phyloP scores from a whole-genome alignment of 169 alveolate genomes.

The Eimeria maxima region DNA sequence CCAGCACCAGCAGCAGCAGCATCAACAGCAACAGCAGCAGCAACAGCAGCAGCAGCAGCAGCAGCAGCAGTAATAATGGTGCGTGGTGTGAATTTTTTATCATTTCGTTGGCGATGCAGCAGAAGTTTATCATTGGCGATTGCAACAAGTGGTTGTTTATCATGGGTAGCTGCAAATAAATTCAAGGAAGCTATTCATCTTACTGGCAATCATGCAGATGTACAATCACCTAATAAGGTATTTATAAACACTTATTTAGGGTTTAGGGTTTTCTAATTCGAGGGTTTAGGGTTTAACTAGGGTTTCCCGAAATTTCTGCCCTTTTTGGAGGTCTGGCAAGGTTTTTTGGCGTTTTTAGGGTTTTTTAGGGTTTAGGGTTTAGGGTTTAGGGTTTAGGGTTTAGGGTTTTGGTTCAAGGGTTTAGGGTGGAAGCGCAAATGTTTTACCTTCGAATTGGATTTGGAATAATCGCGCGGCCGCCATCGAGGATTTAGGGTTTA shows the following conservation, averaged over 20 bases:
- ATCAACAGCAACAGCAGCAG: neutral
- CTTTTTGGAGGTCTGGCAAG: slow-evolving; percentile 90
- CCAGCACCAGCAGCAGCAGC: neutral
- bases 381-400: neutral
- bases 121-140: neutral
- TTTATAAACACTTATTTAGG: too few relatives aligned
- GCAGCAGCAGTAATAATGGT: neutral
- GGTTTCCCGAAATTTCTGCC: neutral
- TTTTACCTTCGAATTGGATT: neutral
- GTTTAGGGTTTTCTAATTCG: too few relatives aligned
- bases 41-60: slow-evolving; percentile 12
- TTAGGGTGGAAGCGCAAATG: neutral
- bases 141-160: neutral
- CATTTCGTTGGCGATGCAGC: slow-evolving; percentile 35
- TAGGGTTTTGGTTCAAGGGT: neutral
- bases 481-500: neutral
- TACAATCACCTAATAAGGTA: slow-evolving; percentile 62
- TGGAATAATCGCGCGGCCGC: too few relatives aligned
- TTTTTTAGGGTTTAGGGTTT: slow-evolving; percentile 81
- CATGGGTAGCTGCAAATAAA: slow-evolving; percentile 29
- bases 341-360: slow-evolving; percentile 97
- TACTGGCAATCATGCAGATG: slow-evolving; percentile 77
- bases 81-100: neutral
- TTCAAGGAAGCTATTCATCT: slow-evolving; percentile 66
- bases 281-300: slow-evolving; percentile 1